phyloP scores from a whole-genome alignment of 2,329 filamentous ascomycete species.

The Colletotrichum viniferum region DNA sequence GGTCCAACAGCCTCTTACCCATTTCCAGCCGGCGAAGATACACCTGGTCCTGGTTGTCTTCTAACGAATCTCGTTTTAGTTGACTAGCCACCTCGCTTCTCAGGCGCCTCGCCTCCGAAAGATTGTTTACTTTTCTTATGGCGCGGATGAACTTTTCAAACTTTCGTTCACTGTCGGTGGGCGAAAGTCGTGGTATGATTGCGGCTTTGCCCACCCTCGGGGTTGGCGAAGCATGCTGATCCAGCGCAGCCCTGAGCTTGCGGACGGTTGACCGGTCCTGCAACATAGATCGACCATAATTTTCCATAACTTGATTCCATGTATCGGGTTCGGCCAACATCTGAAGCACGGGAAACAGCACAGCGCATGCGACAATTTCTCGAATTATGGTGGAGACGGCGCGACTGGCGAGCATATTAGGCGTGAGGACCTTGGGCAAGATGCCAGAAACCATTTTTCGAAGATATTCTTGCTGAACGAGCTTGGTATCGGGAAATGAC shows the following conservation, averaged over 20 bases:
- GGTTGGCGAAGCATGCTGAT: slow-evolving; percentile 88
- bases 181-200: slow-evolving; percentile 78
- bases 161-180: slow-evolving; percentile 85
- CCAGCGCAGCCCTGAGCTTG: slow-evolving; percentile 87
- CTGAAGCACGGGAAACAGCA: slow-evolving; percentile 81
- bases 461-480: slow-evolving; percentile 87
- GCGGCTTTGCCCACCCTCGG: slow-evolving; percentile 68
- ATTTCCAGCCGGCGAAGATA: slow-evolving; percentile 92
- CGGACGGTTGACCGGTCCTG: slow-evolving; percentile 96
- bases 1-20: slow-evolving; percentile 87
- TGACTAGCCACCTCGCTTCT: slow-evolving; percentile 92
- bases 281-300: slow-evolving; percentile 81
- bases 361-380: slow-evolving; percentile 92
- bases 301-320: slow-evolving; percentile 97
- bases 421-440: slow-evolving; percentile 76
- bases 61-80: slow-evolving; percentile 79
- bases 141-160: slow-evolving; percentile 94
- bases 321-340: slow-evolving; percentile 90
- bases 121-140: slow-evolving; percentile 85
- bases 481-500: slow-evolving; percentile 82
- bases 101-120: slow-evolving; percentile 92
- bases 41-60: slow-evolving; percentile 80
- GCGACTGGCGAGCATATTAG: slow-evolving; percentile 76
- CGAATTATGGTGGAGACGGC: slow-evolving; percentile 81
- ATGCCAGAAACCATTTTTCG: slow-evolving; percentile 75